Conservation (phyloP, 352 stramenopile species). For the Elongisporangium anandrum region DNA sequence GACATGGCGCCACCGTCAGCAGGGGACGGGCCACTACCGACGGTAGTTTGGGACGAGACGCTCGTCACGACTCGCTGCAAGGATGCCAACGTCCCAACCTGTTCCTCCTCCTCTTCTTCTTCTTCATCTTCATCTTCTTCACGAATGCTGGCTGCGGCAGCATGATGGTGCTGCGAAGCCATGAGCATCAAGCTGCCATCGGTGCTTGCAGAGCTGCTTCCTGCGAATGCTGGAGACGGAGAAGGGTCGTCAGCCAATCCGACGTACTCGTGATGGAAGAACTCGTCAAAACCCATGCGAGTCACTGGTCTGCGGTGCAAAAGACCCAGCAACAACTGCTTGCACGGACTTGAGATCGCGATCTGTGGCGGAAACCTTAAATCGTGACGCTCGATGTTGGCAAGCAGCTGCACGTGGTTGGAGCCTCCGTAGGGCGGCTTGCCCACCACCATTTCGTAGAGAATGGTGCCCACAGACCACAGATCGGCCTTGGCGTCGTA, state of each 20-base stretch:
- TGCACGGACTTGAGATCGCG: constrained; percentile 74
- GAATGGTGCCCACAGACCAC: constrained; percentile 93
- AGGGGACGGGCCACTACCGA: no score
- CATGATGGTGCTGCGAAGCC: not conserved
- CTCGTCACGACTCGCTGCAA: not conserved
- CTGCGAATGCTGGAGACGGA: constrained; percentile 9
- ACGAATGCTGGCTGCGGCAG: constrained; percentile 40
- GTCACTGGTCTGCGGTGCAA: constrained; percentile 84
- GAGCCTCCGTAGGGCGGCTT: constrained; percentile 91
- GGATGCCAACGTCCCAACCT: not conserved
- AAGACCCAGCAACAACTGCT: constrained; percentile 68
- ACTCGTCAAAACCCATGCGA: constrained; percentile 89
- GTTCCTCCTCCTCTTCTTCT: constrained; percentile 9
- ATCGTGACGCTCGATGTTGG: constrained; percentile 91
- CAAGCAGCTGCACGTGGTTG: constrained; percentile 93
- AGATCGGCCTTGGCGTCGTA: constrained; percentile 97
- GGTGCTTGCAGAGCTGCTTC: constrained; percentile 9
- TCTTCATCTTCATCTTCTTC: constrained; percentile 53
- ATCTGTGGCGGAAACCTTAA: constrained; percentile 85
- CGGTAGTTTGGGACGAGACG: not conserved
- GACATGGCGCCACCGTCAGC: not conserved
- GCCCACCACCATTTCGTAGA: constrained; percentile 95
- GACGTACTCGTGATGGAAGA: constrained; percentile 81
- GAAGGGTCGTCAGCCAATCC: constrained; percentile 13
- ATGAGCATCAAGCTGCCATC: constrained; percentile 2